These are phyloP conservation scores for Cryphonectria radicalis DNA, from an alignment of 2,329 filamentous ascomycete species.

Conservation along the genomic window DNA sequence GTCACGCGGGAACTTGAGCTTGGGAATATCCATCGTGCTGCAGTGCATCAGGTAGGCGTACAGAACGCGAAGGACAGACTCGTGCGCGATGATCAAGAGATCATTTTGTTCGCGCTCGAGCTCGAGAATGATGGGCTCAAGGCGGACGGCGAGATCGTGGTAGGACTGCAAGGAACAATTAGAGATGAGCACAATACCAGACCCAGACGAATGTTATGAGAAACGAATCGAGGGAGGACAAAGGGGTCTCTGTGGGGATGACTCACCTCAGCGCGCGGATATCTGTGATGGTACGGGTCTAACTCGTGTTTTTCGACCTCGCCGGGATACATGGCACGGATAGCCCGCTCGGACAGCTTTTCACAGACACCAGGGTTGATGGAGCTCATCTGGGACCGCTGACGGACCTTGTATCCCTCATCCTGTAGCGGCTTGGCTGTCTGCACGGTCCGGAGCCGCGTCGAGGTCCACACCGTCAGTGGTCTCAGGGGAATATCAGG, in stretches of 20 bases:
- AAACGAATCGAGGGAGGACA: conserved; percentile 17
- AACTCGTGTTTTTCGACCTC: conserved; percentile 91
- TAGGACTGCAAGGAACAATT: conserved; percentile 69
- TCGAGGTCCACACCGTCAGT: conserved; percentile 93
- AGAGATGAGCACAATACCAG: conserved; percentile 10
- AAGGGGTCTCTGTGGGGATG: background rate
- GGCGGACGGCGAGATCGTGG: conserved; percentile 94
- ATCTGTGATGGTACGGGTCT: conserved; percentile 96
- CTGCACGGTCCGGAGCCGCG: conserved; percentile 84
- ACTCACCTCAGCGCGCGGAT: conserved; percentile 86
- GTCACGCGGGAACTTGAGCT: conserved; percentile 89
- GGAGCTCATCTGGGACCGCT: conserved; percentile 95
- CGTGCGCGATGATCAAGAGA: conserved; percentile 96
- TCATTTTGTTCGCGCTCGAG: conserved; percentile 96
- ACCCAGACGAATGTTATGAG: background rate
- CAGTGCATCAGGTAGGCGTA: conserved; percentile 99
- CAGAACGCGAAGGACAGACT: conserved; percentile 93
- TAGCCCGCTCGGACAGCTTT: conserved; percentile 83
- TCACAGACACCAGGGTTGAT: conserved; percentile 96
- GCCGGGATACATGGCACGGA: conserved; percentile 82
- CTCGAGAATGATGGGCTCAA: conserved; percentile 97
- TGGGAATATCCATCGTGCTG: conserved; percentile 91
- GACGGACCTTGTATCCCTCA: conserved; percentile 82
- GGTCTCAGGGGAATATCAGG: conserved; percentile 72
- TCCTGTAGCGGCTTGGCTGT: conserved; percentile 82